Evolutionary conservation across 805 yeast genomes (phyloP), one percentile per base, ranked within the genome.

Genomic region (Vanderwaltozyma polyspora): DNA sequence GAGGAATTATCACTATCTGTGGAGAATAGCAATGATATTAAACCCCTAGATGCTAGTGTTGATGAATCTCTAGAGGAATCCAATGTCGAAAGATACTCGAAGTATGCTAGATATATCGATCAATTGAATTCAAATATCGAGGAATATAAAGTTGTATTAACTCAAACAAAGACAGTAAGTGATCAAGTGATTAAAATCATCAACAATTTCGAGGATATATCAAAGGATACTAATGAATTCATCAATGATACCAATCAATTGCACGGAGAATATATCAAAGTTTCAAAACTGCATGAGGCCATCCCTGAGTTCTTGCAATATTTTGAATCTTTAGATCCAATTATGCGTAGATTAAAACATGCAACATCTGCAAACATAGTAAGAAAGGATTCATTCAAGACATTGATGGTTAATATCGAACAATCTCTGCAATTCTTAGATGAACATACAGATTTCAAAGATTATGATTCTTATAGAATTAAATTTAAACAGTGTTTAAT

Each of bases 401-500:
- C 64, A 3, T 62, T 76, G 46, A 55, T 89, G 34, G 39, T 33
- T 1, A 72, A 73, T 34, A 61, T 89, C 32, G 94, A 86, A 49
- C 61, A 58, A 12, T 83, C 93, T 24, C 57, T 87, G 25, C 58
- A 49, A 2, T 87, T 83, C 51, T 65, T 77, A 5, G 63, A 66
- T 7, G 57, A 60, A 3, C 70, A 76, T 34, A 56, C 64, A 6
- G 76, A 76, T 37, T 79, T 80, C 48, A 76, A 72, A 49, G 94
- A 86, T 35, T 63, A 72, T 9, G 89, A 76, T 19, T 50, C 73
- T 2, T 85, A 82, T 52, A 69, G 68, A 31, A 72, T 76, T 42
- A 70, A 87, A 38, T 84, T 83, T 59, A 73, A 81, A 41, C 93
- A 83, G 46, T 83, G 95, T 48, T 66, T 85, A 68, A 76, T 87